Evolutionary conservation across 805 yeast species (phyloP).

Genomic region (Geotrichum ghanense): DNA sequence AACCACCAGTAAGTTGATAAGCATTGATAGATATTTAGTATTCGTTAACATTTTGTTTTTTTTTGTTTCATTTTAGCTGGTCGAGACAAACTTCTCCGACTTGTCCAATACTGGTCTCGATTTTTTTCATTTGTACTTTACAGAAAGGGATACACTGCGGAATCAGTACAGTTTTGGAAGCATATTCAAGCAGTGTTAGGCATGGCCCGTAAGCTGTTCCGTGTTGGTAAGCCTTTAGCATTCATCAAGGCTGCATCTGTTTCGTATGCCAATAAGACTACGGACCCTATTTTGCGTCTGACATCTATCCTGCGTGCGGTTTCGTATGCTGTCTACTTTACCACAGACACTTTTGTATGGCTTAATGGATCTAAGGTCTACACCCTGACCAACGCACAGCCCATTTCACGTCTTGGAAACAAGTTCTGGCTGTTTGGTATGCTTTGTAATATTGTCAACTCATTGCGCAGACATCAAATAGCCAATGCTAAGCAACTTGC

Average conservation of each 20-base stretch:
- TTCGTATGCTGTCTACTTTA: conserved; percentile 25
- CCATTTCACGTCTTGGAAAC: conserved; percentile 40
- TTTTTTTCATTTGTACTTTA: conserved; percentile 54
- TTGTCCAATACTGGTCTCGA: conserved; percentile 70
- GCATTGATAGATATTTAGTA: background rate
- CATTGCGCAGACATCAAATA: conserved; percentile 42
- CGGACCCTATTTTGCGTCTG: conserved; percentile 44
- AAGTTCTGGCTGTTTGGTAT: conserved; percentile 73
- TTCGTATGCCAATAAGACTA: conserved; percentile 57
- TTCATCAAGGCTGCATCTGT: conserved; percentile 60
- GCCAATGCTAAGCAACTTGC: conserved; percentile 29
- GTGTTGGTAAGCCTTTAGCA: conserved; percentile 68
- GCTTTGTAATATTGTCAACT: conserved; percentile 47
- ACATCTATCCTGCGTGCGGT: conserved; percentile 27
- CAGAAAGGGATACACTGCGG: conserved; percentile 42
- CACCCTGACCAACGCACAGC: conserved; percentile 23
- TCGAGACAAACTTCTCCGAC: conserved; percentile 69
- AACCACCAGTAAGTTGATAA: conserved; percentile 29
- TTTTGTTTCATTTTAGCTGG: conserved; percentile 32
- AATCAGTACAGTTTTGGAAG: conserved; percentile 38
- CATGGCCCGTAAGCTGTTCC: conserved; percentile 67
- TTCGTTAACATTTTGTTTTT: background rate
- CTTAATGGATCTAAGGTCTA: conserved; percentile 19
- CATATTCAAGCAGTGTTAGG: conserved; percentile 52
- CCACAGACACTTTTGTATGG: conserved; percentile 26